A percentile compares a stretch with the other conserved stretches of the same genome.
Evolutionary conservation across 257 asterid genomes (phyloP).

Genomic region (Solanum ossicruentum): DNA sequence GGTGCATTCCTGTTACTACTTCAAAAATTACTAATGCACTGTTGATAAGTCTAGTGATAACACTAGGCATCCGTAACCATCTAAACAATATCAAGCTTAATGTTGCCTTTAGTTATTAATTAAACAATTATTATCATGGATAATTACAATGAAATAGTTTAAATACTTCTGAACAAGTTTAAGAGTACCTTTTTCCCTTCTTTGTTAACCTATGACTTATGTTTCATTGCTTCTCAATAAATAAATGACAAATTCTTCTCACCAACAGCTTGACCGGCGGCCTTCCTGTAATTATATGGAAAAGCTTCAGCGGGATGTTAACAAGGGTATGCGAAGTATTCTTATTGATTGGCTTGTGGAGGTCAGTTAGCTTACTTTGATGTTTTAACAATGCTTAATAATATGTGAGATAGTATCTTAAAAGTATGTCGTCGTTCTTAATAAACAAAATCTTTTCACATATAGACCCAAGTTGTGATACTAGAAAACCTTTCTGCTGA

Average conservation of each 20-base stretch:
- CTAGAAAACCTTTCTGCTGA: not conserved
- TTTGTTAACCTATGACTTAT: not conserved
- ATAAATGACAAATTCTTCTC: conserved; percentile 3
- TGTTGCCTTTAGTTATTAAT: not conserved
- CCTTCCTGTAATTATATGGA: conserved; percentile 74
- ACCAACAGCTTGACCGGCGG: conserved; percentile 58
- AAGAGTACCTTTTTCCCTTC: not conserved
- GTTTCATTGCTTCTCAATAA: not conserved
- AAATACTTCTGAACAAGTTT: not conserved
- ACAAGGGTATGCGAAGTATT: conserved; percentile 68
- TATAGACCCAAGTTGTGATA: not conserved
- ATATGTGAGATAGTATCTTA: not conserved
- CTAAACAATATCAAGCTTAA: not conserved
- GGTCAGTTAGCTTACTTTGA: conserved; percentile 35
- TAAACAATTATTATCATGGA: not conserved
- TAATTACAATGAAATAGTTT: not conserved
- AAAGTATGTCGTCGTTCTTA: not conserved
- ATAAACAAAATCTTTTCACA: not conserved
- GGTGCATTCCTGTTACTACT: not conserved
- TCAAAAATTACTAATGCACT: not conserved
- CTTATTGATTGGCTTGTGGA: conserved; percentile 97
- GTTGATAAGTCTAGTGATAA: not conserved
- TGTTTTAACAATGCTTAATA: not conserved
- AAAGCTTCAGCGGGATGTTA: conserved; percentile 66
- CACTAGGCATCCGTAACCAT: not conserved